Conservation (phyloP, 345 rosid species). For the Cardamine occulta region DNA sequence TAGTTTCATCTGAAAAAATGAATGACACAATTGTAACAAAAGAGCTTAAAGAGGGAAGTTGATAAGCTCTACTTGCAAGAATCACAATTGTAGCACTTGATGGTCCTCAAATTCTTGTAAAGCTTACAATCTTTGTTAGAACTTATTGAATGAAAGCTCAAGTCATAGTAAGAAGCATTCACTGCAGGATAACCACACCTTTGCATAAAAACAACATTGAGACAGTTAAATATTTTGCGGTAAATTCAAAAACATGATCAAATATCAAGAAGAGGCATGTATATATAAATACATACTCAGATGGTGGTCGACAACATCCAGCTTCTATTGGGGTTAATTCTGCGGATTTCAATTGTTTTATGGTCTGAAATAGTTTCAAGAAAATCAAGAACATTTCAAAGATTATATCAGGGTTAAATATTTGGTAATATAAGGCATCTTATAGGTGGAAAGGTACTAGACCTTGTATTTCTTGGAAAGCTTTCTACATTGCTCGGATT, state of each 20-base stretch:
- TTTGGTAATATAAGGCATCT: slow-evolving; percentile 19
- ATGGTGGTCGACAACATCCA: slow-evolving; percentile 95
- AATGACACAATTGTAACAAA: not conserved
- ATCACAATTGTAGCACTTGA: slow-evolving; percentile 89
- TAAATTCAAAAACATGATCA: not conserved
- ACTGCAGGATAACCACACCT: slow-evolving; percentile 90
- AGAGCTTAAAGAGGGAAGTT: not conserved
- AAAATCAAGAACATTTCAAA: slow-evolving; percentile 12
- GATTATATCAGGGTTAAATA: slow-evolving; percentile 16
- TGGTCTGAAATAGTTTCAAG: slow-evolving; percentile 52
- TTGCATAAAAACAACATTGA: slow-evolving; percentile 6
- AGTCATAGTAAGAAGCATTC: slow-evolving; percentile 78
- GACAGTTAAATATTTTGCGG: not conserved
- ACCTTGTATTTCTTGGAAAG: slow-evolving; percentile 80
- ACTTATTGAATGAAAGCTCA: slow-evolving; percentile 88
- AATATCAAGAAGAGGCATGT: slow-evolving; percentile 17
- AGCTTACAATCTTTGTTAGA: slow-evolving; percentile 81
- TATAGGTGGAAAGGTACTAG: slow-evolving; percentile 1
- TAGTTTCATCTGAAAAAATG: slow-evolving; percentile 7
- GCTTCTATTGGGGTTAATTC: slow-evolving; percentile 84
- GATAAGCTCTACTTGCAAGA: slow-evolving; percentile 80
- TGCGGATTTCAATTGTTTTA: slow-evolving; percentile 68
- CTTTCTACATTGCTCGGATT: slow-evolving; percentile 71
- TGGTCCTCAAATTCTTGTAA: slow-evolving; percentile 65
- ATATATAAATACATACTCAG: slow-evolving; percentile 68